Percentiles rank a stretch among this genome's conserved stretches.
phyloP scores from a whole-genome alignment of 306 rosid genomes.

The Prunus davidiana region DNA sequence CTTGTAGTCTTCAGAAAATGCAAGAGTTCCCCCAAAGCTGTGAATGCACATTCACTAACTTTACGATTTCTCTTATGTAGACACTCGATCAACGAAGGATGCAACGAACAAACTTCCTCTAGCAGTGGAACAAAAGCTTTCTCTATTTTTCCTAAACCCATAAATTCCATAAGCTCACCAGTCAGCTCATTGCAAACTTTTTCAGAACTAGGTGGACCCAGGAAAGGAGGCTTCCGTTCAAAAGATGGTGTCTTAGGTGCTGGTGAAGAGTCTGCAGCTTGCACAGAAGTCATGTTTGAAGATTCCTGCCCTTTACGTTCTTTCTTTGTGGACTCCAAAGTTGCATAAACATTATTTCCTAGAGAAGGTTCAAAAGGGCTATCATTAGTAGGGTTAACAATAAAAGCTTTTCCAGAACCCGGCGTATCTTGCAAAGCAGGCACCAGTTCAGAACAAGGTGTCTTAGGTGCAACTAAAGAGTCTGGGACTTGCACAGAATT shows the following conservation, averaged over 20 bases:
- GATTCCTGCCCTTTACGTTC: not conserved
- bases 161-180: not conserved
- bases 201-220: not conserved
- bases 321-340: not conserved
- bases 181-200: not conserved
- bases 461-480: not conserved
- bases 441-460: not conserved
- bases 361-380: not conserved
- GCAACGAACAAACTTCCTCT: not conserved
- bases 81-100: not conserved
- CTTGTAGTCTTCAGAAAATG: conserved; percentile 4
- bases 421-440: not conserved
- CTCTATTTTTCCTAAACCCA: conserved; percentile 2
- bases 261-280: not conserved
- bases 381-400: not conserved
- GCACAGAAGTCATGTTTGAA: not conserved
- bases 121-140: conserved; percentile 6
- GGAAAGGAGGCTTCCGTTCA: not conserved
- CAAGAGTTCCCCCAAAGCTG: not conserved
- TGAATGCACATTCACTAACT: conserved; percentile 4
- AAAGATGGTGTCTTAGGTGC: not conserved
- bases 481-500: too few relatives aligned
- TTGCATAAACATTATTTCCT: not conserved
- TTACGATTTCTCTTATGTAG: not conserved
- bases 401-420: not conserved